Evolutionary conservation across 768 basidiomycete species (phyloP), one percentile per base, ranked within the genome.

Genomic region (Pleurotus cornucopiae): DNA sequence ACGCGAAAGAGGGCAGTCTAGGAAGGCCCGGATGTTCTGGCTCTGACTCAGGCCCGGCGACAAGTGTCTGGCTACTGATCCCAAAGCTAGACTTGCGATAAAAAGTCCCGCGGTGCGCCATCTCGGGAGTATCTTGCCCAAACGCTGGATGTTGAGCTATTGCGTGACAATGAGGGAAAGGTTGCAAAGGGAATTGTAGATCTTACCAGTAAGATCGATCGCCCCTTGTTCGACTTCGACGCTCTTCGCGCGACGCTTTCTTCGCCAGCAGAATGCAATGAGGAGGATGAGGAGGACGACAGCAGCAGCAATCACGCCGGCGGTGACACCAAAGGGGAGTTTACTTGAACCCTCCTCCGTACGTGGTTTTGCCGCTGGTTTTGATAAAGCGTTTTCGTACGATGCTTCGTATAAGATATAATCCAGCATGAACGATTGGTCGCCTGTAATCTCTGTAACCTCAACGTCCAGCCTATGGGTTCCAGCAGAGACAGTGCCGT

Each of bases 391-490:
- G 23, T 53, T 53, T 21, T 53, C 51, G 23, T 40, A 53, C 2
- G 51, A 53, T 40, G 51, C 64, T 51, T 73, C 75, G 59, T 75
- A 78, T 5, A 70, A 56, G 39, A 78, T 64, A 46, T 74, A 73
- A 62, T 77, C 75, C 60, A 77, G 64, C 14, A 73, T 74, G 34
- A 75, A 55, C 1, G 70, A 64, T 49, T 69, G 63, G 13, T 66
- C 60, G 0, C 65, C 57, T 34, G 65, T 59, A 46, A 77, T 67
- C 11, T 72, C 64, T 23, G 70, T 73, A 47, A 76, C 60, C 58
- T 73, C 73, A 57, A 77, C 62, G 7, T 65, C 46, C 26, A 77
- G 67, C 0, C 67, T 73, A 55, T 77, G 76, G 9, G 56, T 61
- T 30, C 72, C 73, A 13, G 71, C 63, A 18, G 65, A 52, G 3